A percentile compares a stretch with the other conserved stretches of the same genome.
Conservation (phyloP, 441 rosid species). For the Populus hybrid region DNA sequence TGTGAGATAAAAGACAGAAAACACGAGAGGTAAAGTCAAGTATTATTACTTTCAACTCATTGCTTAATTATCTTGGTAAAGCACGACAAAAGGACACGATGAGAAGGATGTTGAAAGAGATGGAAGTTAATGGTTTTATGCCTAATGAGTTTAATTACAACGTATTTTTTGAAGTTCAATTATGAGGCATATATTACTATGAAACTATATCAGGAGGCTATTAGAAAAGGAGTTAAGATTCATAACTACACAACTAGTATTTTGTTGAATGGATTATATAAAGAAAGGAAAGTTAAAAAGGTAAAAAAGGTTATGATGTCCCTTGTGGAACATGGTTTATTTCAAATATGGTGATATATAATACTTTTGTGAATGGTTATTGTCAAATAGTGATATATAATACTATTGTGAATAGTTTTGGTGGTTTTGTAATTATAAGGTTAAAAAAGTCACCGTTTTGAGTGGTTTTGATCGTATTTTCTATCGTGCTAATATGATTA, state of each 20-base stretch:
- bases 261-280: conserved; percentile 59
- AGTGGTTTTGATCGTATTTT: too few relatives aligned
- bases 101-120: too few relatives aligned
- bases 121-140: background rate
- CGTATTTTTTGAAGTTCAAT: conserved; percentile 41
- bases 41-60: too few relatives aligned
- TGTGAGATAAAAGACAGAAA: too few relatives aligned
- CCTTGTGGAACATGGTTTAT: conserved; percentile 42
- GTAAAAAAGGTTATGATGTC: conserved; percentile 52
- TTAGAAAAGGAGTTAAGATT: conserved; percentile 39
- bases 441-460: too few relatives aligned
- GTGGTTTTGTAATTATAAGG: too few relatives aligned
- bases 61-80: too few relatives aligned
- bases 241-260: conserved; percentile 47
- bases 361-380: conserved; percentile 58
- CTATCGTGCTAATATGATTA: too few relatives aligned
- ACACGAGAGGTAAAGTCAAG: too few relatives aligned
- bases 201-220: conserved; percentile 38
- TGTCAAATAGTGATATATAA: conserved; percentile 42
- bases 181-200: conserved; percentile 32
- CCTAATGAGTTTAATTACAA: conserved; percentile 61
- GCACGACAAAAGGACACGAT: too few relatives aligned
- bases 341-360: conserved; percentile 46
- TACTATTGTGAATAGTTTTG: too few relatives aligned
- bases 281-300: conserved; percentile 47